Evolutionary conservation across 345 rosid genomes (phyloP).

Genomic region (Sonneratia caseolaris): DNA sequence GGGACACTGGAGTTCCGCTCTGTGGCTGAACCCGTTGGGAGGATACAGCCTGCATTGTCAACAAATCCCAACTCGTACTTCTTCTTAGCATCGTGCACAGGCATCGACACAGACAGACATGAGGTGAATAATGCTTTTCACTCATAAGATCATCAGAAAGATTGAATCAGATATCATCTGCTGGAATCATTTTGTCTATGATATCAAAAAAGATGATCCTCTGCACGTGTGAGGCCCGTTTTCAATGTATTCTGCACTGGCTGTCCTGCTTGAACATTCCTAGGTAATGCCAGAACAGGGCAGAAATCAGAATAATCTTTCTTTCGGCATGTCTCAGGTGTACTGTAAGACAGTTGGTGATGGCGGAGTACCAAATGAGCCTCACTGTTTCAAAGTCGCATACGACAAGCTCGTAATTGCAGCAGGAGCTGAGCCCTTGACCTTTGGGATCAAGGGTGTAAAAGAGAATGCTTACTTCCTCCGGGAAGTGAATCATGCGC

Average conservation of each 20-base stretch:
- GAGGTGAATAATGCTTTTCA: conserved; percentile 34
- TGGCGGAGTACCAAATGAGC: conserved; percentile 37
- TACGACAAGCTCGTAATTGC: conserved; percentile 86
- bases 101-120: conserved; percentile 54
- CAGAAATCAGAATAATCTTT: not conserved
- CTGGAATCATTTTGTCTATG: too few relatives aligned
- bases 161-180: too few relatives aligned
- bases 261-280: not conserved
- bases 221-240: too few relatives aligned
- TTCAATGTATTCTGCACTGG: not conserved
- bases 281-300: not conserved
- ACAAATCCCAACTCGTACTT: conserved; percentile 69
- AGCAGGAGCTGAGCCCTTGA: conserved; percentile 84
- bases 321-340: conserved; percentile 31
- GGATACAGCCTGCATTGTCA: conserved; percentile 72
- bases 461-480: conserved; percentile 81
- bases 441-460: conserved; percentile 87
- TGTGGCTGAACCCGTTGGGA: conserved; percentile 75
- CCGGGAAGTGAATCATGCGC: conserved; percentile 89
- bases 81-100: conserved; percentile 68
- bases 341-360: conserved; percentile 65
- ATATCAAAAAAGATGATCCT: too few relatives aligned
- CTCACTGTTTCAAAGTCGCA: conserved; percentile 73
- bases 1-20: conserved; percentile 88
- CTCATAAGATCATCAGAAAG: too few relatives aligned